Evolutionary conservation across 192 early-diverging fungal species (phyloP), one percentile per base, ranked within the genome.

Genomic region (Linnemannia hyalina): DNA sequence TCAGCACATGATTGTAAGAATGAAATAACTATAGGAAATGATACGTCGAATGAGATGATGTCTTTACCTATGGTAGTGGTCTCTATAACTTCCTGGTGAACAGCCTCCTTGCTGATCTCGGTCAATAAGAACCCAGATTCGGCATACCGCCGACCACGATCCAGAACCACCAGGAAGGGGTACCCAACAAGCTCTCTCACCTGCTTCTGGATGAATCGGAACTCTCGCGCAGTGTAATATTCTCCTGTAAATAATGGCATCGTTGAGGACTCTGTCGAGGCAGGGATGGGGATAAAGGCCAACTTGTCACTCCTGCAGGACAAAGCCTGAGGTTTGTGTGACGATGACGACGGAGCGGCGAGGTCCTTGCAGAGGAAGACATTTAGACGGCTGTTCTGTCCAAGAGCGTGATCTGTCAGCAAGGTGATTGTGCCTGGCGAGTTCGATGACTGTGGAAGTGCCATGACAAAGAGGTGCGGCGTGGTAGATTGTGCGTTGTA

Each of bases 341-440:
- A 41, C 4, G 32, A 40, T 9, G 46, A 18, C 47, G 74, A 22
- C 41, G 18, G 32, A 32, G 35, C 36, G 47, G 73, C 44, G 41
- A 47, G 40, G 16, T 88, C 63, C 18, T 83, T 90, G 74, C 92
- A 93, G 32, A 93, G 71, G 6, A 91, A 60, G 15, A 93, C 11
- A 52, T 85, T 73, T 18, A 91, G 73, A 15, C 75, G 68, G 2
- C 84, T 73, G 49, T 55, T 18, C 49, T 79, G 73, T 29, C 78
- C 89, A 40, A 88, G 73, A 10, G 60, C 47, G 46, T 88, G 80
- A 81, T 89, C 84, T 0, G 90, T 88, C 42, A 93, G 47, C 3
- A 92, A 26, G 32, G 78, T 49, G 32, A 92, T 80, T 40, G 82
- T 85, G 44, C 86, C 80, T 23, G 74, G 75, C 32, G 60, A 9